These are phyloP conservation scores for Gardenia jasminoides DNA, from an alignment of 257 asterid species.

Conservation along the genomic window DNA sequence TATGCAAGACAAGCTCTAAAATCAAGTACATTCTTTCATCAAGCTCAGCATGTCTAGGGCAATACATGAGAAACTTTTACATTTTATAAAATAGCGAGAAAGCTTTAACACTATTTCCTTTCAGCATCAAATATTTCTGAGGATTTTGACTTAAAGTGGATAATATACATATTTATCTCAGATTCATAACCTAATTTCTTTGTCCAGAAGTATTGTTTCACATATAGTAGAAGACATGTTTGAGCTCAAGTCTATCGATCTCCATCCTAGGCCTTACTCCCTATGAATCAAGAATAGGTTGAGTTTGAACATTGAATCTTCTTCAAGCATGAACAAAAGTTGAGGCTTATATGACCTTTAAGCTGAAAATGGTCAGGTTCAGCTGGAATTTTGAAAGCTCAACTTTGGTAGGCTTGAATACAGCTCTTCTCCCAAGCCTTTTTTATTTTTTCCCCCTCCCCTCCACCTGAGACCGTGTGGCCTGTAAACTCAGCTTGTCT, in stretches of 20 bases:
- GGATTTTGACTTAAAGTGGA: background rate
- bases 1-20: background rate
- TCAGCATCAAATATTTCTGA: background rate
- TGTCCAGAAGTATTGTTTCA: background rate
- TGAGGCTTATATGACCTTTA: background rate
- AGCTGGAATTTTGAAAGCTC: background rate
- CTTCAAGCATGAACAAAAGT: background rate
- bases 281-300: background rate
- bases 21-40: background rate
- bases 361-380: background rate
- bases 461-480: too few relatives aligned
- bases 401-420: background rate
- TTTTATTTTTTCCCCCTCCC: too few relatives aligned
- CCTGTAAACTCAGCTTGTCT: background rate
- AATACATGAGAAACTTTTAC: background rate
- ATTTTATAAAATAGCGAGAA: background rate
- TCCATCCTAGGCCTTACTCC: background rate
- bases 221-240: background rate
- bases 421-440: too few relatives aligned
- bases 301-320: background rate
- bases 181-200: background rate
- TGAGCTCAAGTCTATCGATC: background rate
- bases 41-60: background rate
- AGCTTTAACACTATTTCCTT: background rate
- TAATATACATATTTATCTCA: background rate